Conservation (phyloP, 1,284 basidiomycete genomes). For the Exobasidium cylindrosporum region DNA sequence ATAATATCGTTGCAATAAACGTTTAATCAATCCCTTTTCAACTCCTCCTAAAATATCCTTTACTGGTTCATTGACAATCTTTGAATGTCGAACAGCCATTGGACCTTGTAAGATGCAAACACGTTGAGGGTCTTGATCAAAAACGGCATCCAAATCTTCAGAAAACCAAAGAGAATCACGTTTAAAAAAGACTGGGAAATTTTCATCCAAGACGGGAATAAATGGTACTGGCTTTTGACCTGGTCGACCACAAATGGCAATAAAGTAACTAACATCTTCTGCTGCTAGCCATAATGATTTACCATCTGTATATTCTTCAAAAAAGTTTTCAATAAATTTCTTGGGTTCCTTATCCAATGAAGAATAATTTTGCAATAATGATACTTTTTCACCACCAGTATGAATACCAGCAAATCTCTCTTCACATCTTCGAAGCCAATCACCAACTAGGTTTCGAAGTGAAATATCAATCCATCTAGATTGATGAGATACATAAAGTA, state of each 20-base stretch:
- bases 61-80: slow-evolving; percentile 86
- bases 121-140: slow-evolving; percentile 87
- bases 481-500: slow-evolving; percentile 91
- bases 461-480: slow-evolving; percentile 89
- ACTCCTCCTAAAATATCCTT: slow-evolving; percentile 86
- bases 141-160: slow-evolving; percentile 96
- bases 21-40: slow-evolving; percentile 72
- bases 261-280: slow-evolving; percentile 92
- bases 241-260: slow-evolving; percentile 87
- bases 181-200: slow-evolving; percentile 62
- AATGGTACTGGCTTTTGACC: slow-evolving; percentile 98
- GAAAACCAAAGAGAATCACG: slow-evolving; percentile 96
- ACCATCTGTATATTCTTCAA: slow-evolving; percentile 75
- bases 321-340: slow-evolving; percentile 77
- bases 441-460: slow-evolving; percentile 90
- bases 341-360: slow-evolving; percentile 74
- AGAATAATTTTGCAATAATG: slow-evolving; percentile 70
- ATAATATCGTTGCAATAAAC: slow-evolving; percentile 79
- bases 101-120: slow-evolving; percentile 97
- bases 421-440: slow-evolving; percentile 88
- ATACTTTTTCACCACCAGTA: slow-evolving; percentile 33
- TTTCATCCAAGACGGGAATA: slow-evolving; percentile 86
- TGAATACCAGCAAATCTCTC: slow-evolving; percentile 67
- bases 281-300: slow-evolving; percentile 83
- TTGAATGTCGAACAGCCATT: slow-evolving; percentile 84